phyloP scores from a whole-genome alignment of 306 rosid genomes.

The Cucurbita maxima region DNA sequence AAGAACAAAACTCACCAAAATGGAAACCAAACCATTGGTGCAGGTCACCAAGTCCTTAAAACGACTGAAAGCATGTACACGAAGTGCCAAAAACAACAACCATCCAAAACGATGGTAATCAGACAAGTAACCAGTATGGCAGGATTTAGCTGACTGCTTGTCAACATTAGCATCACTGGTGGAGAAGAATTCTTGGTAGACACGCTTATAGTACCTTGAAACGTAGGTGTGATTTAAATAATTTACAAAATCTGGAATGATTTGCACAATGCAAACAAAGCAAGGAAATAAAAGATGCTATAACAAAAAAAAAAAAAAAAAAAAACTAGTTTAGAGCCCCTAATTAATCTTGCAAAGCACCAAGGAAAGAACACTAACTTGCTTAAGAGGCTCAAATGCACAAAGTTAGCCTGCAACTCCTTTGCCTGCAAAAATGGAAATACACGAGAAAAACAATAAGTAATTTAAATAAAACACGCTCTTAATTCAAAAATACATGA shows the following conservation, averaged over 20 bases:
- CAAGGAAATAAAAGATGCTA: not conserved
- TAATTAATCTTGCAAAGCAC: not conserved
- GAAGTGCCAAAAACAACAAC: slow-evolving; percentile 93
- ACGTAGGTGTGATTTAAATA: not conserved
- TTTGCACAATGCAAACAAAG: not conserved
- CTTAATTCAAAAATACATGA: not conserved
- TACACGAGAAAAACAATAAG: slow-evolving; percentile 9
- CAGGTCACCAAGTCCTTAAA: slow-evolving; percentile 84
- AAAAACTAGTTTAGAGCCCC: not conserved
- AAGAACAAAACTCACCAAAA: slow-evolving; percentile 54
- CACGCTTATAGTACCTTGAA: slow-evolving; percentile 70
- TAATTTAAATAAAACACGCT: slow-evolving; percentile 2
- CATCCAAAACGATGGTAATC: slow-evolving; percentile 94
- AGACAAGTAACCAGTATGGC: slow-evolving; percentile 30
- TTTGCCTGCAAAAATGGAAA: slow-evolving; percentile 38
- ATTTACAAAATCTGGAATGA: not conserved
- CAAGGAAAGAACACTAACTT: slow-evolving; percentile 37
- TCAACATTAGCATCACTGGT: slow-evolving; percentile 36
- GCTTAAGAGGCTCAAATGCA: slow-evolving; percentile 62
- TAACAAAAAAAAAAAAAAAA: not conserved
- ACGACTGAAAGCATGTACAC: slow-evolving; percentile 82
- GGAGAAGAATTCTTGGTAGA: slow-evolving; percentile 63
- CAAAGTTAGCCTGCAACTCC: slow-evolving; percentile 74
- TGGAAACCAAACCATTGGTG: slow-evolving; percentile 73
- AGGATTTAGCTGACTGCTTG: slow-evolving; percentile 23